phyloP scores from a whole-genome alignment of 108 stramenopile genomes.

The Epithemia pelagica region DNA sequence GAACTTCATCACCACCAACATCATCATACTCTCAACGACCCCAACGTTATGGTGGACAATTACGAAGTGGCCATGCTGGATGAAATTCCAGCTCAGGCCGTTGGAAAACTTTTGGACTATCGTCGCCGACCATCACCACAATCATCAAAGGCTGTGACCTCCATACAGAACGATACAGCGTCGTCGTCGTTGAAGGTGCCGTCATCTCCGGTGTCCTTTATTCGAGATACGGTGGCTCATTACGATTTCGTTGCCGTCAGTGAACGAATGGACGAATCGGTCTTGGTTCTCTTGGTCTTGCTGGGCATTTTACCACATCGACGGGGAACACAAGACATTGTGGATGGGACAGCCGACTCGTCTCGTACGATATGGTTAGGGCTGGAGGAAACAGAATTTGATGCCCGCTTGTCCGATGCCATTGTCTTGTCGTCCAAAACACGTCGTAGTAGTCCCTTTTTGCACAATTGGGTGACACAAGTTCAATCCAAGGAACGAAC shows the following conservation, averaged over 20 bases:
- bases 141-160: neutral
- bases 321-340: neutral
- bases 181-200: neutral
- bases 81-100: neutral
- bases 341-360: neutral
- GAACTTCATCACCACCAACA: neutral
- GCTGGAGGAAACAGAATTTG: neutral
- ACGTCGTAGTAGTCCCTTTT: neutral
- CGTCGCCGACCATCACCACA: neutral
- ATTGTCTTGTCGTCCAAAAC: neutral
- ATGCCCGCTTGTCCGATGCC: neutral
- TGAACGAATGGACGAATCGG: slow-evolving; percentile 5
- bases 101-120: neutral
- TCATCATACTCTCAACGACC: neutral
- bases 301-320: neutral
- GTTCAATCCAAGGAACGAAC: neutral
- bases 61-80: neutral
- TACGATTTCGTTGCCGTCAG: slow-evolving; percentile 9
- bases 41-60: neutral
- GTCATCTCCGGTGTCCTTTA: neutral
- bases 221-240: neutral
- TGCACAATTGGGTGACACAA: neutral
- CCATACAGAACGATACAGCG: too few relatives aligned
- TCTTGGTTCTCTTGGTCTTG: neutral
- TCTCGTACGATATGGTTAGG: neutral